Evolutionary conservation across 805 yeast species (phyloP).

Genomic region (Diddensiella santjacobensis): DNA sequence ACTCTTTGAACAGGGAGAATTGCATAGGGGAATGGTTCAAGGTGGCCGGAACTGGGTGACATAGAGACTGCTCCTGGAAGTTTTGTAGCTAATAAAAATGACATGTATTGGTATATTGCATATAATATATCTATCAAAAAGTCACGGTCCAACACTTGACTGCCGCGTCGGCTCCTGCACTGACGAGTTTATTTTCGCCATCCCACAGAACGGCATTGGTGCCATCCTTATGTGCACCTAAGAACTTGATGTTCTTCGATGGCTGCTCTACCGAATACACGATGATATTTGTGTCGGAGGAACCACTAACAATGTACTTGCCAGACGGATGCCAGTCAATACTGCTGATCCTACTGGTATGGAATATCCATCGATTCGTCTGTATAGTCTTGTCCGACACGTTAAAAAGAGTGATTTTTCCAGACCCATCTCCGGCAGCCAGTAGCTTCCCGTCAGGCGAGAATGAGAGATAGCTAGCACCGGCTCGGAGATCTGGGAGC

Average conservation of each 20-base stretch:
- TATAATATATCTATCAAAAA: constrained; percentile 16
- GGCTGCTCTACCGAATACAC: constrained; percentile 79
- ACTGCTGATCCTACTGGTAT: constrained; percentile 72
- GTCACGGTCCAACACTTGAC: constrained; percentile 64
- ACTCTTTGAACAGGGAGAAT: constrained; percentile 58
- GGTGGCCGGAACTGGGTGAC: constrained; percentile 20
- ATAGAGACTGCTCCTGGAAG: constrained; percentile 12
- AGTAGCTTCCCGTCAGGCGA: constrained; percentile 66
- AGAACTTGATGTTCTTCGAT: constrained; percentile 63
- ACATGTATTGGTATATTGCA: background rate
- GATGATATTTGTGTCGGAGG: constrained; percentile 77
- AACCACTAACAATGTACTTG: constrained; percentile 69
- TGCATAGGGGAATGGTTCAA: constrained; percentile 65
- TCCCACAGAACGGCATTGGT: constrained; percentile 72
- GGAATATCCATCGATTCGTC: constrained; percentile 95
- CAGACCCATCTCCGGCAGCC: constrained; percentile 85
- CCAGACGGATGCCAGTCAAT: constrained; percentile 79
- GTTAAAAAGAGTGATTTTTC: constrained; percentile 76
- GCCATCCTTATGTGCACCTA: constrained; percentile 88
- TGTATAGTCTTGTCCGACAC: constrained; percentile 47
- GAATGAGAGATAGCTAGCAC: constrained; percentile 58
- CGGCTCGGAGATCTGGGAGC: constrained; percentile 51
- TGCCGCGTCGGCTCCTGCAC: constrained; percentile 79
- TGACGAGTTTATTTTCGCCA: constrained; percentile 46
- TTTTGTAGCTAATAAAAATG: background rate